Percentiles rank a stretch among this genome's conserved stretches.
Conservation (phyloP, 257 asterid genomes). For the Ilex asprella region DNA sequence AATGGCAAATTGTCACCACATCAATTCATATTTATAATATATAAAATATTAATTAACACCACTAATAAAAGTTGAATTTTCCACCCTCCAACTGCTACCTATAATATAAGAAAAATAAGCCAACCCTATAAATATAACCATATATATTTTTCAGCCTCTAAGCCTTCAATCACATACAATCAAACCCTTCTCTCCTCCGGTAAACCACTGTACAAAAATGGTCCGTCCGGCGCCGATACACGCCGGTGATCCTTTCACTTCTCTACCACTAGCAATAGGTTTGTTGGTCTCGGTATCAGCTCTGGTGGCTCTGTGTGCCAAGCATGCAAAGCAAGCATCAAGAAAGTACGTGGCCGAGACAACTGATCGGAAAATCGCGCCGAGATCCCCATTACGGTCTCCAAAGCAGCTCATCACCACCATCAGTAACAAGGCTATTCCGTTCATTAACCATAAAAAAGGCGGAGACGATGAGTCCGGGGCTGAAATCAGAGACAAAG, state of each 20-base stretch:
- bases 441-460: constrained; percentile 14
- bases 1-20: not conserved
- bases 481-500: not conserved
- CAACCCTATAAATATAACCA: constrained; percentile 15
- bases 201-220: constrained; percentile 28
- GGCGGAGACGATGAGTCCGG: constrained; percentile 6
- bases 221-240: constrained; percentile 37
- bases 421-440: constrained; percentile 26
- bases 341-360: constrained; percentile 14
- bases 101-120: not conserved
- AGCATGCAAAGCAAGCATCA: constrained; percentile 29
- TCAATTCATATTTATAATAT: not conserved
- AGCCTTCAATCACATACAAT: constrained; percentile 2
- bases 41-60: constrained; percentile 8
- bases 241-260: constrained; percentile 18
- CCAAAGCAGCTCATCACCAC: constrained; percentile 31
- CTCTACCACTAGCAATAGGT: constrained; percentile 47
- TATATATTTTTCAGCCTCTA: not conserved
- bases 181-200: not conserved
- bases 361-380: constrained; percentile 14
- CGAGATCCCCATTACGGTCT: constrained; percentile 21
- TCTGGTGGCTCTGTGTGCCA: constrained; percentile 56
- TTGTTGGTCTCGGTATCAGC: constrained; percentile 46
- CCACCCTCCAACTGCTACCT: constrained; percentile 35
- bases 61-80: constrained; percentile 15